Evolutionary conservation across 345 rosid genomes (phyloP).

Genomic region (Punica granatum): DNA sequence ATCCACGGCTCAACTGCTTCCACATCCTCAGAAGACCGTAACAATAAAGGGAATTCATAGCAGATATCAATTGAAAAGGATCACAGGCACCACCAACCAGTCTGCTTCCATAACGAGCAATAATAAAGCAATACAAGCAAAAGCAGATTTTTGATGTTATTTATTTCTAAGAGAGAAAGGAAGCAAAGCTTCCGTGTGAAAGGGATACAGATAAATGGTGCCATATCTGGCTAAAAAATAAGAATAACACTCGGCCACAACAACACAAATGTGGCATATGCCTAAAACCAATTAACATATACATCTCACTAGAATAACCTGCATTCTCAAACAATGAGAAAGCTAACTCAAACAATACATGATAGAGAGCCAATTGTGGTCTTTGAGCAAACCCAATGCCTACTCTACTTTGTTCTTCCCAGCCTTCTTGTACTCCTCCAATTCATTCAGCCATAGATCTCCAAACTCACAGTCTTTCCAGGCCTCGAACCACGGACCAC

Average conservation of each 20-base stretch:
- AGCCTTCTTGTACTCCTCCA: constrained; percentile 44
- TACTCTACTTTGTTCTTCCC: constrained; percentile 18
- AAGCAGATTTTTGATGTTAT: background rate
- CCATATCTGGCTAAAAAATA: background rate
- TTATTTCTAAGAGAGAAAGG: background rate
- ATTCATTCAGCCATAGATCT: constrained; percentile 76
- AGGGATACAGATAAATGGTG: background rate
- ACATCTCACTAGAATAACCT: background rate
- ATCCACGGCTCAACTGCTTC: too few relatives aligned
- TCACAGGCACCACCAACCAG: background rate
- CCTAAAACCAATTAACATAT: background rate
- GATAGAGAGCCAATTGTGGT: background rate
- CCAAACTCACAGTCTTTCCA: constrained; percentile 95
- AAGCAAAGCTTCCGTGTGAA: background rate
- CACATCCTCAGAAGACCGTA: too few relatives aligned
- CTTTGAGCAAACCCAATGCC: background rate
- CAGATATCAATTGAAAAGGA: background rate
- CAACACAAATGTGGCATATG: background rate
- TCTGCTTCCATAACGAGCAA: background rate
- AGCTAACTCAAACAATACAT: background rate
- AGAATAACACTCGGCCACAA: background rate
- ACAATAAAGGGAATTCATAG: too few relatives aligned
- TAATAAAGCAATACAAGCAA: background rate
- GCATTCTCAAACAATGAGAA: background rate
- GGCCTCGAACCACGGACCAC: constrained; percentile 97